phyloP scores from a whole-genome alignment of 2,329 filamentous ascomycete genomes.

The Cladobotryum mycophilum region DNA sequence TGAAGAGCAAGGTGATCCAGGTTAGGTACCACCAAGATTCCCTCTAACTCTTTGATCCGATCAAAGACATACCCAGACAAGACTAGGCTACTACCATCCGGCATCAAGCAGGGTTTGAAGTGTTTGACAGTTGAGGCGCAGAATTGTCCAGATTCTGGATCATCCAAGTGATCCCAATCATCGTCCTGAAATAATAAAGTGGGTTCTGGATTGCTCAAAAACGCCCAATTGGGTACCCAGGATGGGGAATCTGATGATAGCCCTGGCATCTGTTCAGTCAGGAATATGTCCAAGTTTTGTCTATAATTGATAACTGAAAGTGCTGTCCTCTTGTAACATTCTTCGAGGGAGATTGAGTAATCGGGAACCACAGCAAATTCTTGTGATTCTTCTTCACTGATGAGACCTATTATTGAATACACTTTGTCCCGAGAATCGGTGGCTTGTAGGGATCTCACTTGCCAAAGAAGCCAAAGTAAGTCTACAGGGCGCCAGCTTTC shows the following conservation, averaged over 20 bases:
- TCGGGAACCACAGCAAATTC: background rate
- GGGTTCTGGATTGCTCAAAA: background rate
- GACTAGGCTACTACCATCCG: background rate
- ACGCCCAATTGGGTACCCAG: background rate
- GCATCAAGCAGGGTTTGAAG: background rate
- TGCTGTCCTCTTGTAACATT: slow-evolving; percentile 2
- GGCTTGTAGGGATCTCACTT: background rate
- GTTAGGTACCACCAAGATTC: slow-evolving; percentile 1
- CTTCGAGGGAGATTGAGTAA: slow-evolving; percentile 2
- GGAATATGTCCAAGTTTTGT: slow-evolving; percentile 4
- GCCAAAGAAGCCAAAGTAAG: slow-evolving; percentile 6
- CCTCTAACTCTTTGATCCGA: slow-evolving; percentile 1
- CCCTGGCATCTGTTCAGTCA: background rate
- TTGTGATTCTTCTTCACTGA: background rate
- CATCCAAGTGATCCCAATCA: background rate
- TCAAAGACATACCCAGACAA: slow-evolving; percentile 8
- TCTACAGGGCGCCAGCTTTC: background rate
- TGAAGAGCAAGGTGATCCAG: background rate
- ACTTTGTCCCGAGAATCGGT: slow-evolving; percentile 6
- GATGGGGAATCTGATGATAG: background rate
- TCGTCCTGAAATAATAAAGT: background rate
- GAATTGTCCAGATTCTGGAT: background rate
- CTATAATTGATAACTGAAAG: slow-evolving; percentile 2
- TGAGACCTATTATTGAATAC: slow-evolving; percentile 5
- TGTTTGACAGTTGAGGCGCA: background rate